Conservation (phyloP, 805 yeast species). For the Kazachstania kunashirensis region DNA sequence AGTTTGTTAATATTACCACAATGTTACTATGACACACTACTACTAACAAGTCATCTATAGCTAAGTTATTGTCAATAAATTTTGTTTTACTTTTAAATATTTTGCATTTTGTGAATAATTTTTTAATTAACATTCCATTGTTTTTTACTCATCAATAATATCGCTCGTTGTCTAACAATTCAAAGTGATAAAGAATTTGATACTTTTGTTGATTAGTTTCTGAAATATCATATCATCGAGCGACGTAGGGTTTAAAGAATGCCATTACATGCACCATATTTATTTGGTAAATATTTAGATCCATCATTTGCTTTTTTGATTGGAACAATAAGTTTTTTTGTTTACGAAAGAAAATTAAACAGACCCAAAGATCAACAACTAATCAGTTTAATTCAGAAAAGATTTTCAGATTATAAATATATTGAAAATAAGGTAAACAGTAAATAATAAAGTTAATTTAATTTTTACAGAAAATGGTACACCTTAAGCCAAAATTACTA, state of each 20-base stretch:
- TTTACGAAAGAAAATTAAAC: constrained; percentile 48
- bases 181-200: too few species aligned
- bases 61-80: too few species aligned
- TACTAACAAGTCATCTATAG: too few species aligned
- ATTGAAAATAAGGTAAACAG: neutral
- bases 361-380: constrained; percentile 49
- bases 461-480: neutral
- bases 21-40: too few species aligned
- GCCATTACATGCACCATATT: constrained; percentile 30
- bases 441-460: neutral
- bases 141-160: too few species aligned
- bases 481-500: constrained; percentile 14
- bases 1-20: too few species aligned
- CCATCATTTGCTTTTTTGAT: constrained; percentile 54
- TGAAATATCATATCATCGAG: too few species aligned
- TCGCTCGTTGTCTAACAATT: too few species aligned
- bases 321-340: constrained; percentile 54
- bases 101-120: too few species aligned
- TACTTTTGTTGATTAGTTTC: too few species aligned
- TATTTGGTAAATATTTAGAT: constrained; percentile 43
- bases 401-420: constrained; percentile 8
- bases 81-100: too few species aligned
- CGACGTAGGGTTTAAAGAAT: neutral
- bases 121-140: too few species aligned
- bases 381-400: constrained; percentile 40